Evolutionary conservation across 1,284 basidiomycete species (phyloP), one percentile per base, ranked within the genome.

Genomic region (Cryptococcus deneoformans): DNA sequence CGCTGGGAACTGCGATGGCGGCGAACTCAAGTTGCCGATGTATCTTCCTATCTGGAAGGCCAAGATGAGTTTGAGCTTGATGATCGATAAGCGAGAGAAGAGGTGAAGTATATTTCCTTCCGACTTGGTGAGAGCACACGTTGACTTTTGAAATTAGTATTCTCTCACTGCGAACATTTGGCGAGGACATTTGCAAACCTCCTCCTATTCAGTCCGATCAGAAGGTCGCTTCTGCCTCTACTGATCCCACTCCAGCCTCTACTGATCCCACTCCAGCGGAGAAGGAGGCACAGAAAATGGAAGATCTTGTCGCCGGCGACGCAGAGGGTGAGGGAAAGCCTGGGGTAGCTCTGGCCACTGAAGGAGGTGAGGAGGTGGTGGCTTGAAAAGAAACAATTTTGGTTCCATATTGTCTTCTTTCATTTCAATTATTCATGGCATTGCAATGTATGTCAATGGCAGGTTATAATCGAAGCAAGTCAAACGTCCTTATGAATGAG

Each of bases 41-140:
- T 77, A 87, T 24, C 79, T 96, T 16, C 92, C 94, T 0, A 83
- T 96, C 52, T 97, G 93, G 94, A 92, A 90, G 77, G 92, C 90
- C 1, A 87, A 86, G 61, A 84, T 86, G 14, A 92, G 90, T 1
- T 76, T 94, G 57, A 86, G 87, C 4, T 81, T 96, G 56, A 92
- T 97, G 89, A 86, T 95, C 59, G 92, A 96, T 77, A 97, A 96
- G 77, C 88, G 88, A 68, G 90, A 92, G 39, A 96, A 96, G 79
- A 90, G 87, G 91, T 90, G 57, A 20, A 20, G 20, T 20, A 20
- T 71, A 20, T 71, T 11, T 44, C 43, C n/a, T 54, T 24, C n/a
- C n/a, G 12, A 43, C 38, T 16, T 42, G n/a, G 6, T 29, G 8
- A n/a, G 38, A 39, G 11, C 16, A 2, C 9, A 39, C 11, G 9